Evolutionary conservation across 345 rosid genomes (phyloP), one percentile per base, ranked within the genome.

Genomic region (Camelina laxa): DNA sequence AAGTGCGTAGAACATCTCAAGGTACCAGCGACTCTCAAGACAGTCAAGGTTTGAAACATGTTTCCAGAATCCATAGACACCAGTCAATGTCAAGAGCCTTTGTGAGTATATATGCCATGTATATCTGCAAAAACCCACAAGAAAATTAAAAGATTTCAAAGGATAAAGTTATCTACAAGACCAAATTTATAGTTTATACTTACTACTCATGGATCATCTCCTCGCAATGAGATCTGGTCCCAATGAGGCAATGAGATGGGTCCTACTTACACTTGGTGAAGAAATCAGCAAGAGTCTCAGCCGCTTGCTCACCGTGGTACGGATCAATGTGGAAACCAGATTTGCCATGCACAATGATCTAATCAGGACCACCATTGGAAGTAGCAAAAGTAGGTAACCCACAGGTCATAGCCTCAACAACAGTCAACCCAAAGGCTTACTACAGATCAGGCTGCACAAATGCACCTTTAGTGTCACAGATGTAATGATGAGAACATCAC

Each of bases 11-110:
- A 93, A 93, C 98, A 93, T 93, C 79, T 93, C 98, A 1, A 93
- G 84, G 85, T 93, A 93, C 15, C 98, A 89, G 2, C 91, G 82
- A 84, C 93, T 89, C 89, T 93, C 98, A 0, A 70, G 97, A 6
- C 85, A 91, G 60, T 94, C 96, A n/a, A 94, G 96, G 61, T 94
- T 94, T 0, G 98, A 90, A 3, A 94, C 98, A 22, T 91, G 96
- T 49, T 93, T 93, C 97, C 96, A 93, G 86, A 93, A 93, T 6
- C 97, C 97, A 21, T 93, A 91, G 6, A 93, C 98, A 55, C 89
- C 96, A 0, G 97, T 93, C 61, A 93, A 81, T 21, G 94, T 89
- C 85, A 93, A 58, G 47, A 93, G 90, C 84, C 97, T 83, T 79
- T 91, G 84, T 5, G 97, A 91, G 70, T 93, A 93, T 1, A 93